phyloP scores from a whole-genome alignment of 345 rosid species.

The Conringia planisiliqua region DNA sequence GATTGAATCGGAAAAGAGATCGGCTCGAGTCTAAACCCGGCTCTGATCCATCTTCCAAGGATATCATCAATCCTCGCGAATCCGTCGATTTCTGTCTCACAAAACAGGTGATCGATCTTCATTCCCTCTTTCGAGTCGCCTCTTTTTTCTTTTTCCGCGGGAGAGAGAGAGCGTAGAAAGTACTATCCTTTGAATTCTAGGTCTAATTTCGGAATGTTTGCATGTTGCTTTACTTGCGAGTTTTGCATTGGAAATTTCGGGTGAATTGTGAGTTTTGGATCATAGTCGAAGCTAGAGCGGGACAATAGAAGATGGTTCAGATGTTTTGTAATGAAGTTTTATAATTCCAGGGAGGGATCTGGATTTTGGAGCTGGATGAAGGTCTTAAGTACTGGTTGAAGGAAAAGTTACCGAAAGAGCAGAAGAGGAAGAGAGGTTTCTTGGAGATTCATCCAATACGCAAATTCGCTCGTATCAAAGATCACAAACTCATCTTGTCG shows the following conservation, averaged over 20 bases:
- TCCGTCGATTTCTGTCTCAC: constrained; percentile 38
- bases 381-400: constrained; percentile 42
- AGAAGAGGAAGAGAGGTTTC: constrained; percentile 52
- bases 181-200: not conserved
- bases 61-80: constrained; percentile 32
- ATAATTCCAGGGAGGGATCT: constrained; percentile 60
- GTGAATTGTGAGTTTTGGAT: not conserved
- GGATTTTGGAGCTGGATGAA: constrained; percentile 76
- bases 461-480: constrained; percentile 57
- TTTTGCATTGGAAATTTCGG: not conserved
- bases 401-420: constrained; percentile 50
- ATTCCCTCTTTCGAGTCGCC: not conserved
- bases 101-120: constrained; percentile 43
- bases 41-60: constrained; percentile 13
- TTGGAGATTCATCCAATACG: constrained; percentile 64
- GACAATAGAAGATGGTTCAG: not conserved
- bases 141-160: too few relatives aligned
- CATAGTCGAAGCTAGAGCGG: not conserved
- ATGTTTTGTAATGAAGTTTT: not conserved
- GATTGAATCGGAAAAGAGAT: constrained; percentile 39
- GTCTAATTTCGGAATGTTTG: constrained; percentile 10
- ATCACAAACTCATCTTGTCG: constrained; percentile 47
- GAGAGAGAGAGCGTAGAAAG: not conserved
- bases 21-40: constrained; percentile 8
- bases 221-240: constrained; percentile 10